These are phyloP conservation scores for Thielaviopsis musarum DNA, from an alignment of 2,329 filamentous ascomycete species.

Conservation along the genomic window DNA sequence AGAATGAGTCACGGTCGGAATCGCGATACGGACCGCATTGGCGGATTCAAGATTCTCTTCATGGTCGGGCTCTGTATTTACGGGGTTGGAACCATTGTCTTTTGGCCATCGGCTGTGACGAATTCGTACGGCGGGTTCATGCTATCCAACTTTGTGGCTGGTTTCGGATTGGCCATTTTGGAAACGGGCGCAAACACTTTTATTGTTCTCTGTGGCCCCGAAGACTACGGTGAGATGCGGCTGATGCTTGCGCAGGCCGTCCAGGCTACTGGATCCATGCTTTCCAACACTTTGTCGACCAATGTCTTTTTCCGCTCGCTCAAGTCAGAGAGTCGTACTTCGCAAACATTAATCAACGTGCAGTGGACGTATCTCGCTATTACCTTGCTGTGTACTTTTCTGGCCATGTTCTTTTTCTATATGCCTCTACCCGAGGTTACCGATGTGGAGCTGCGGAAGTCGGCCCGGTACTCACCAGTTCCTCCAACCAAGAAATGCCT, in stretches of 20 bases:
- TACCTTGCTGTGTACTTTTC: constrained; percentile 52
- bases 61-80: constrained; percentile 63
- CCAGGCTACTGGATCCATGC: constrained; percentile 56
- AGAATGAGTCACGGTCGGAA: constrained; percentile 24
- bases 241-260: constrained; percentile 61
- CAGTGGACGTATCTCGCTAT: constrained; percentile 80
- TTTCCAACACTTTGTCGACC: constrained; percentile 56
- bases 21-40: constrained; percentile 26
- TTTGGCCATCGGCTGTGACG: constrained; percentile 66
- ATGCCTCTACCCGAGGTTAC: constrained; percentile 47
- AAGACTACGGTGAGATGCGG: constrained; percentile 55
- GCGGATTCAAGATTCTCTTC: constrained; percentile 66
- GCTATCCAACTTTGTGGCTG: constrained; percentile 56
- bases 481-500: constrained; percentile 31
- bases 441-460: constrained; percentile 35
- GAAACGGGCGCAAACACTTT: constrained; percentile 73
- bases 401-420: constrained; percentile 54
- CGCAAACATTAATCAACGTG: constrained; percentile 48
- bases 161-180: constrained; percentile 57
- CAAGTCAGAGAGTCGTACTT: constrained; percentile 29
- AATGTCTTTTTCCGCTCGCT: constrained; percentile 46
- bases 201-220: constrained; percentile 52
- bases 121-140: constrained; percentile 64
- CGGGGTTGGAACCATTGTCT: constrained; percentile 62
- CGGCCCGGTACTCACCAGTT: constrained; percentile 30